Conservation (phyloP, 2,329 filamentous ascomycete genomes). For the Arthrocladium fulminans region DNA sequence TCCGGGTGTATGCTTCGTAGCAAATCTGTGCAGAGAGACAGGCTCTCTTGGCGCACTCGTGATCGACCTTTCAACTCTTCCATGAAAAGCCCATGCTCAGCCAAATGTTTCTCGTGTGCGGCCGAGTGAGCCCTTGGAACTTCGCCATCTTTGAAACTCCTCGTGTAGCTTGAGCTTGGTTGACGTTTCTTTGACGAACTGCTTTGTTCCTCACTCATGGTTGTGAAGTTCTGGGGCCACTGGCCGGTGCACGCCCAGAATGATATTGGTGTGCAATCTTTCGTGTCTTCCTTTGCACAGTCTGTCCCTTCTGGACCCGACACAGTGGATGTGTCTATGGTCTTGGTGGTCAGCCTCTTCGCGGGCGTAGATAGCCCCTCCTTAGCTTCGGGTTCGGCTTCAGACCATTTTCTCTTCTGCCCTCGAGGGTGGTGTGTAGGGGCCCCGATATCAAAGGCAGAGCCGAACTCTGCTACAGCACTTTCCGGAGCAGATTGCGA, state of each 20-base stretch:
- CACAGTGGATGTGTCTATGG: background rate
- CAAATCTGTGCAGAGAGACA: background rate
- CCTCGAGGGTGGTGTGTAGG: constrained; percentile 3
- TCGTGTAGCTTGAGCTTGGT: constrained; percentile 6
- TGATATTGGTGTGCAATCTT: constrained; percentile 1
- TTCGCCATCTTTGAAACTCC: constrained; percentile 2
- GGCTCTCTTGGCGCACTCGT: constrained; percentile 2
- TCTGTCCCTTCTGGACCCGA: background rate
- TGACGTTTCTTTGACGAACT: constrained; percentile 3
- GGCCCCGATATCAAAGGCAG: background rate
- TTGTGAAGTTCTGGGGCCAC: constrained; percentile 4
- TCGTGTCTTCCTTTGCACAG: background rate
- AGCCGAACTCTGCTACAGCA: background rate
- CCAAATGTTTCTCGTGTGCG: background rate
- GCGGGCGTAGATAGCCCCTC: background rate
- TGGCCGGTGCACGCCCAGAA: background rate
- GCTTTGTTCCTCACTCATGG: constrained; percentile 5
- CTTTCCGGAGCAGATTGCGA: constrained; percentile 1
- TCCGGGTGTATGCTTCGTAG: background rate
- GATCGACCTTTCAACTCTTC: constrained; percentile 6
- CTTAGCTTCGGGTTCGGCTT: background rate
- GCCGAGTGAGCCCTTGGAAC: constrained; percentile 3
- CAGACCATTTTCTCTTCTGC: constrained; percentile 1
- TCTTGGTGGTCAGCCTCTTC: background rate
- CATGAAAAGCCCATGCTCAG: background rate